Evolutionary conservation across 495 filamentous ascomycete genomes (phyloP).

Genomic region (Penicillium roqueforti): DNA sequence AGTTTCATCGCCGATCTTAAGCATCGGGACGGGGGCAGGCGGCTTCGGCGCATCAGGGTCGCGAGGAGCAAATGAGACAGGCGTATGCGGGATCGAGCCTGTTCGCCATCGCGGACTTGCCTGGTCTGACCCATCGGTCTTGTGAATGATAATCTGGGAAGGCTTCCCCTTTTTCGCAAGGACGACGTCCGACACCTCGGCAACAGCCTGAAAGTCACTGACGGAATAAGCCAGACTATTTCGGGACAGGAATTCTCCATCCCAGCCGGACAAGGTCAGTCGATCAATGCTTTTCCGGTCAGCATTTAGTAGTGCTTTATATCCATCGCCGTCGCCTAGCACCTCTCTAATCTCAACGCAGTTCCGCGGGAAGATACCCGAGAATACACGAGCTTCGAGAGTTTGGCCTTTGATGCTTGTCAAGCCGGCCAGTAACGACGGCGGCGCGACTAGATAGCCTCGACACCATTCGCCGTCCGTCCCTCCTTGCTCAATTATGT

Average conservation of each 20-base stretch:
- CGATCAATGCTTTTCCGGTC: slow-evolving; percentile 28
- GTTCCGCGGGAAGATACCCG: slow-evolving; percentile 89
- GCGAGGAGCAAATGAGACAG: slow-evolving; percentile 34
- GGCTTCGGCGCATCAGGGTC: slow-evolving; percentile 65
- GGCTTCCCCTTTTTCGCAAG: slow-evolving; percentile 42
- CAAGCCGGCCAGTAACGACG: slow-evolving; percentile 85
- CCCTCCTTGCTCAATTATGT: slow-evolving; percentile 96
- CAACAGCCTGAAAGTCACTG: slow-evolving; percentile 21
- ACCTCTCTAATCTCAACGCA: slow-evolving; percentile 85
- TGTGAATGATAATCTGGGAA: slow-evolving; percentile 40
- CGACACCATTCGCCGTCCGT: slow-evolving; percentile 83
- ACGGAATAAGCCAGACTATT: slow-evolving; percentile 31
- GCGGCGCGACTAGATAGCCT: slow-evolving; percentile 91
- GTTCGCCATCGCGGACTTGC: slow-evolving; percentile 29
- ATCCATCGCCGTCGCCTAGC: slow-evolving; percentile 54
- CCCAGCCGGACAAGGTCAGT: slow-evolving; percentile 18
- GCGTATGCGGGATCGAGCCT: slow-evolving; percentile 35
- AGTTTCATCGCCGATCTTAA: slow-evolving; percentile 96
- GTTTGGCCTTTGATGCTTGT: slow-evolving; percentile 90
- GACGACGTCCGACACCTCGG: slow-evolving; percentile 38
- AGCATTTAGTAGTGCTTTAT: slow-evolving; percentile 33
- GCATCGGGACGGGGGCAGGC: slow-evolving; percentile 89
- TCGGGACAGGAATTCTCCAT: slow-evolving; percentile 21
- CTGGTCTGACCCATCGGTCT: slow-evolving; percentile 32
- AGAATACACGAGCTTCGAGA: slow-evolving; percentile 91